Evolutionary conservation across 2,329 filamentous ascomycete species (phyloP).

Genomic region (Hymenotorrendiella dingleyae): DNA sequence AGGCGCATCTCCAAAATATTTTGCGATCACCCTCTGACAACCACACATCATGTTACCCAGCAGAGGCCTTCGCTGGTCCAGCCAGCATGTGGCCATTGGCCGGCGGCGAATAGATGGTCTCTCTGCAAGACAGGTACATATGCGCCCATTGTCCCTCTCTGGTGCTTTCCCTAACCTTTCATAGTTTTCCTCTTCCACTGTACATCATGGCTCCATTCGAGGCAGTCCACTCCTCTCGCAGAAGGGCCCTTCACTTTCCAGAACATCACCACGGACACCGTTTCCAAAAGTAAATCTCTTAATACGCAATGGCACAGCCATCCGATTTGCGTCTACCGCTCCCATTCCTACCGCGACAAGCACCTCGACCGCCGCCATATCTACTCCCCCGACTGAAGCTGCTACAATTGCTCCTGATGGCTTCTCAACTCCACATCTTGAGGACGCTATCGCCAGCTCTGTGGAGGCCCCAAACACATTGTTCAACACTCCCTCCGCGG

Average conservation of each 20-base stretch:
- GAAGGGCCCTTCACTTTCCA: constrained; percentile 13
- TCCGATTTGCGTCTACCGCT: constrained; percentile 25
- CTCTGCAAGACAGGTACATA: constrained; percentile 30
- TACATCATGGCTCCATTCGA: constrained; percentile 22
- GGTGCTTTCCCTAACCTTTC: constrained; percentile 11
- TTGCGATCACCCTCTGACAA: constrained; percentile 18
- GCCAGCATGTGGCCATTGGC: constrained; percentile 35
- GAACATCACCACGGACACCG: constrained; percentile 10
- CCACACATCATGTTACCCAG: constrained; percentile 46
- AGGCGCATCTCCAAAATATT: constrained; percentile 28
- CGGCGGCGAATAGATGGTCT: constrained; percentile 32
- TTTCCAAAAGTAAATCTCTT: constrained; percentile 15
- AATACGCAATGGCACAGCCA: constrained; percentile 21
- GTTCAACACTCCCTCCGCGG: constrained; percentile 14
- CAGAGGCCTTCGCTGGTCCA: constrained; percentile 44
- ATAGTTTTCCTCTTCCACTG: constrained; percentile 30
- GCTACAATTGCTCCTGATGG: constrained; percentile 2
- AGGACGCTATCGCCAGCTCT: background rate
- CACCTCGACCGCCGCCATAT: background rate
- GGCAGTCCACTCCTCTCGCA: constrained; percentile 23
- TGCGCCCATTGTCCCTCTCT: background rate
- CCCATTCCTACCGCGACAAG: background rate
- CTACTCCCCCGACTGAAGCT: constrained; percentile 10
- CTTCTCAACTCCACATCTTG: background rate
- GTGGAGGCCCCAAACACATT: background rate